phyloP scores from a whole-genome alignment of 129 eudicot genomes.

The Logfia minima region DNA sequence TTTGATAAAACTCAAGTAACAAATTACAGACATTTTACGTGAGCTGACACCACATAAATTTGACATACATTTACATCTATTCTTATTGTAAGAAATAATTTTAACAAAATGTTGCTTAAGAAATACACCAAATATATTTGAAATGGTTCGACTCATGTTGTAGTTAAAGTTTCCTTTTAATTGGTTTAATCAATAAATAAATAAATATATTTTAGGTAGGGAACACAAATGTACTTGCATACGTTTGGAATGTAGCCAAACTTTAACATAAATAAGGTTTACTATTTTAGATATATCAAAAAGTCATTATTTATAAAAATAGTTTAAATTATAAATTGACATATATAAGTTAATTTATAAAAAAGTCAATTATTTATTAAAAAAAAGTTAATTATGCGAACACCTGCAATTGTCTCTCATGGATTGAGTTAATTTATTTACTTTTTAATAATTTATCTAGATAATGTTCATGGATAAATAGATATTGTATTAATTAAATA shows the following conservation, averaged over 20 bases:
- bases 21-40: not conserved
- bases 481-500: too few relatives aligned
- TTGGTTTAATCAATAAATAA: not conserved
- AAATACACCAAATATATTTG: constrained; percentile 28
- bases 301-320: not conserved
- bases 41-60: not conserved
- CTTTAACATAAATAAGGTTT: constrained; percentile 10
- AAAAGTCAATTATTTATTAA: not conserved
- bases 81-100: not conserved
- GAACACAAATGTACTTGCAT: constrained; percentile 32
- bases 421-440: too few relatives aligned
- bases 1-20: not conserved
- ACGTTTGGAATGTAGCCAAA: constrained; percentile 38
- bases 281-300: not conserved
- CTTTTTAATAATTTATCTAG: too few relatives aligned
- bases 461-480: too few relatives aligned
- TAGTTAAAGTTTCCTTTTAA: not conserved
- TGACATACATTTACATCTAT: not conserved
- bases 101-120: constrained; percentile 15
- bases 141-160: constrained; percentile 28
- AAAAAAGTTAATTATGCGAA: not conserved
- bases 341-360: too few relatives aligned
- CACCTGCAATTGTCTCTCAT: not conserved
- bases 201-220: constrained; percentile 6
- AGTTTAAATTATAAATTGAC: too few relatives aligned